Percentiles rank a stretch among this genome's conserved stretches.
phyloP scores from a whole-genome alignment of 257 asterid genomes.

The Solanum chilense region DNA sequence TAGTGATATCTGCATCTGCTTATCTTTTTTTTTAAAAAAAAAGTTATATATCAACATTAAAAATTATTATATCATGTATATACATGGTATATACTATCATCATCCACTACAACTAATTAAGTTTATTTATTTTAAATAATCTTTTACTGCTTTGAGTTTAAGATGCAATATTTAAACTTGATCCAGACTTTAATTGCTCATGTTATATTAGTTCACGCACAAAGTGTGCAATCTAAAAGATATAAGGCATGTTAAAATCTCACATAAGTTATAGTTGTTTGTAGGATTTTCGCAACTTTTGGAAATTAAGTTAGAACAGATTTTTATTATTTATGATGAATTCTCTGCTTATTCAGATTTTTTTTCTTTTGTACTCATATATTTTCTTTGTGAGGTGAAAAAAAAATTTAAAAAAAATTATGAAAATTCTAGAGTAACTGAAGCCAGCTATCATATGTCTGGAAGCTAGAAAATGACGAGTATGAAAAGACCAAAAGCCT shows the following conservation, averaged over 20 bases:
- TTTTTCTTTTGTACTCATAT: neutral
- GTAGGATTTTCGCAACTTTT: neutral
- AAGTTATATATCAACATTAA: neutral
- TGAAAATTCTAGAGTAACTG: neutral
- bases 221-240: neutral
- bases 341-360: neutral
- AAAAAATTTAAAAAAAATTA: neutral
- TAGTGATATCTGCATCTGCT: slow-evolving; percentile 11
- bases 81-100: neutral
- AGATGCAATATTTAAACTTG: neutral
- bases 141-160: neutral
- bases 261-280: neutral
- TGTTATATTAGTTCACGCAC: neutral
- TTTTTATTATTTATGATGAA: neutral
- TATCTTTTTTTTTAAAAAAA: neutral
- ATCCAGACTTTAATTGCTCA: neutral
- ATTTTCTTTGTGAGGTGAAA: neutral
- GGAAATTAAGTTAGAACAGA: neutral
- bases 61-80: neutral
- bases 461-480: neutral
- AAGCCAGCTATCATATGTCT: neutral
- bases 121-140: neutral
- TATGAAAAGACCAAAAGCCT: neutral
- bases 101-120: neutral
- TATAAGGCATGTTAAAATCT: neutral